Percentiles rank a stretch among this genome's conserved stretches.
Evolutionary conservation across 257 asterid species (phyloP).

Genomic region (Jaltomata sinuosa): DNA sequence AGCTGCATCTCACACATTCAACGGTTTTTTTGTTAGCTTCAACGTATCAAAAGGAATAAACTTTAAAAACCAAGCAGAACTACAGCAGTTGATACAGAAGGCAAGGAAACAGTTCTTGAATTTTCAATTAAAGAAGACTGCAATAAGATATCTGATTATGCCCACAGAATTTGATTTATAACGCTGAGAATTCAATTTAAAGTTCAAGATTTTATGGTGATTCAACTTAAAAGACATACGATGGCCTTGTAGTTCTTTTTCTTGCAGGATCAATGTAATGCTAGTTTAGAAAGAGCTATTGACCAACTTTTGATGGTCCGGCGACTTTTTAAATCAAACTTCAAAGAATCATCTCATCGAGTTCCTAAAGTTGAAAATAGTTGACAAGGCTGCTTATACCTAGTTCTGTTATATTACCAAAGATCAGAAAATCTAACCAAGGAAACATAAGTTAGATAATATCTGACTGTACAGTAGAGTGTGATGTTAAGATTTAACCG

Average conservation of each 20-base stretch:
- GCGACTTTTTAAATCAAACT: not conserved
- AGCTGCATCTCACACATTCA: conserved; percentile 39
- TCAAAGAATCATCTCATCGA: not conserved
- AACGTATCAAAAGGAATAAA: not conserved
- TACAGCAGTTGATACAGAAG: not conserved
- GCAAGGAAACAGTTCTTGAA: not conserved
- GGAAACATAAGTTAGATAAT: not conserved
- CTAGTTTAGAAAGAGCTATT: not conserved
- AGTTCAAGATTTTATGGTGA: not conserved
- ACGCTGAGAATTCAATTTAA: not conserved
- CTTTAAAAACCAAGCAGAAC: not conserved
- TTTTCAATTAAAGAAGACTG: not conserved
- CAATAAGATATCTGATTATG: not conserved
- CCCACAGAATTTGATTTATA: not conserved
- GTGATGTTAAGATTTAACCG: not conserved
- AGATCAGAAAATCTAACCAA: not conserved
- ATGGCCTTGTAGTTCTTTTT: not conserved
- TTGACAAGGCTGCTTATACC: not conserved
- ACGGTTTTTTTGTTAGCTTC: not conserved
- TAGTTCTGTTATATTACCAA: not conserved
- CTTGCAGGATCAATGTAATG: not conserved
- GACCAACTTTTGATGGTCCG: not conserved
- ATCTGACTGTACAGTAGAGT: not conserved
- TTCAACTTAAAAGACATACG: not conserved
- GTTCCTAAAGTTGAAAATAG: not conserved